Conservation (phyloP, 768 basidiomycete genomes). For the Lactifluus rugatus region DNA sequence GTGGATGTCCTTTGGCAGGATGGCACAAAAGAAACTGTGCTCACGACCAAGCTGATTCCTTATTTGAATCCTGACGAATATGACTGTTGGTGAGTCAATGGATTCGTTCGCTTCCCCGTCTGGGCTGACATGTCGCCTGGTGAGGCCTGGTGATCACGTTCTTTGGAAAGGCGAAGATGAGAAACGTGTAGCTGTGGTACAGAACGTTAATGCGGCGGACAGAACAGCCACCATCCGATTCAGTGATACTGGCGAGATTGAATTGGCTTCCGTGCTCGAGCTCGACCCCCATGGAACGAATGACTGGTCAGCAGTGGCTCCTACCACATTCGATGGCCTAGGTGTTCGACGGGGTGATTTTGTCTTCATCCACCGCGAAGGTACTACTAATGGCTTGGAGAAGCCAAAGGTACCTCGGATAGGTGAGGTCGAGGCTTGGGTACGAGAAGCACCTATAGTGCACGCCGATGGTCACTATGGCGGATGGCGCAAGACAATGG, state of each 20-base stretch:
- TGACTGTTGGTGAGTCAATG: conserved; percentile 64
- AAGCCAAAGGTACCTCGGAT: conserved; percentile 70
- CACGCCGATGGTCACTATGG: conserved; percentile 40
- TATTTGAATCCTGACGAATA: conserved; percentile 86
- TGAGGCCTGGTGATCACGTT: conserved; percentile 87
- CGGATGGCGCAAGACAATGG: conserved; percentile 68
- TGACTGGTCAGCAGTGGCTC: conserved; percentile 36
- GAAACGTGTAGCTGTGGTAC: conserved; percentile 61
- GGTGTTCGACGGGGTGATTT: conserved; percentile 79
- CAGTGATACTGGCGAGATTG: conserved; percentile 41
- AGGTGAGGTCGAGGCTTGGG: conserved; percentile 77
- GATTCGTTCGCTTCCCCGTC: not conserved
- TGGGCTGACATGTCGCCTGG: not conserved
- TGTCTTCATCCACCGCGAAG: conserved; percentile 67
- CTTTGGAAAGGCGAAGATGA: conserved; percentile 71
- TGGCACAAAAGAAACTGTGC: conserved; percentile 53
- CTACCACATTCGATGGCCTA: conserved; percentile 45
- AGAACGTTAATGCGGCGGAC: conserved; percentile 61
- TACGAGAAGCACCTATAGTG: conserved; percentile 46
- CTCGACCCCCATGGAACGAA: conserved; percentile 75
- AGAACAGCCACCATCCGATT: conserved; percentile 62
- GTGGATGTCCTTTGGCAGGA: conserved; percentile 83
- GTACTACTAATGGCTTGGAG: conserved; percentile 61
- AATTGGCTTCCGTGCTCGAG: conserved; percentile 76
- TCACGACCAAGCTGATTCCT: conserved; percentile 61